Evolutionary conservation across 257 asterid species (phyloP).

Genomic region (Jacaranda mimosifolia): DNA sequence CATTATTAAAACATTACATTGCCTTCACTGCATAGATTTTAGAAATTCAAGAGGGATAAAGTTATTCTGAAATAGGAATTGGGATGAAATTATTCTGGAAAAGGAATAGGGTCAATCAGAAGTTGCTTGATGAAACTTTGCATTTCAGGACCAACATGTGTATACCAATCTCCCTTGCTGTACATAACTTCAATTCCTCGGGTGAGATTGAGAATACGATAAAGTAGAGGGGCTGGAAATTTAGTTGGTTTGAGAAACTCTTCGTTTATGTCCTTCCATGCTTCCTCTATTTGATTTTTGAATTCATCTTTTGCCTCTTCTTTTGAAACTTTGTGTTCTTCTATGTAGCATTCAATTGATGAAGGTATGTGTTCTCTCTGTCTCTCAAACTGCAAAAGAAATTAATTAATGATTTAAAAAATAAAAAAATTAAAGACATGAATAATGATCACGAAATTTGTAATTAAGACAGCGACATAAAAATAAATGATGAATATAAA

Average conservation of each 20-base stretch:
- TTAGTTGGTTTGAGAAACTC: constrained; percentile 37
- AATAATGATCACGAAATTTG: too few relatives aligned
- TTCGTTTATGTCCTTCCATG: constrained; percentile 48
- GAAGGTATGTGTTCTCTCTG: constrained; percentile 45
- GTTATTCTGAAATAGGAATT: not conserved
- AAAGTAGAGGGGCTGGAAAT: constrained; percentile 30
- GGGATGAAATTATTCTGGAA: not conserved
- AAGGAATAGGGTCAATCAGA: constrained; percentile 21
- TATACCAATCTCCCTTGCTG: constrained; percentile 38
- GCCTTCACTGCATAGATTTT: too few relatives aligned
- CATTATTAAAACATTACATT: not conserved
- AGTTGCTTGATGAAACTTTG: constrained; percentile 26
- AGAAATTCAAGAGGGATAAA: not conserved
- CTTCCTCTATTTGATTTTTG: constrained; percentile 28
- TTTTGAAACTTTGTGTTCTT: constrained; percentile 31
- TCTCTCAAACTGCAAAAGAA: constrained; percentile 41
- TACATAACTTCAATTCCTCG: constrained; percentile 34
- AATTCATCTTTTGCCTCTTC: constrained; percentile 24
- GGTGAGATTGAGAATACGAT: constrained; percentile 38
- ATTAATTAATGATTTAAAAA: not conserved
- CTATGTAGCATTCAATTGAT: constrained; percentile 36
- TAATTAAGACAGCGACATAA: too few relatives aligned
- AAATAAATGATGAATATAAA: too few relatives aligned
- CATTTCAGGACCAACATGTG: constrained; percentile 39
- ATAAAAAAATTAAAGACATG: not conserved